A percentile compares a stretch with the other conserved stretches of the same genome.
These are phyloP conservation scores for Manihot esculenta DNA, from an alignment of 441 rosid genomes.

Conservation along the genomic window DNA sequence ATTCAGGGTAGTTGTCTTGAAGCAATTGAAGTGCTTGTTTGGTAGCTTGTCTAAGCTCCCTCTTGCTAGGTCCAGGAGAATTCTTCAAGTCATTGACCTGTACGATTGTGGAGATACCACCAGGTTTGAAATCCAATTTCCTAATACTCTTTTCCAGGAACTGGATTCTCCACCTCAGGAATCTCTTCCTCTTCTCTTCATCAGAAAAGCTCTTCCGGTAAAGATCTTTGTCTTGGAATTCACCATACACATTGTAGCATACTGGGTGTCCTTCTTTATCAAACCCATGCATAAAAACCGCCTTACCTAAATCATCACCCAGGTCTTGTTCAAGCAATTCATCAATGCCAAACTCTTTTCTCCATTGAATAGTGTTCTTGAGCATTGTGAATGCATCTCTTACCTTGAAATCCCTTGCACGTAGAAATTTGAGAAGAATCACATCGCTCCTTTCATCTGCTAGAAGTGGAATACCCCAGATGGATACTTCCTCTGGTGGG, in stretches of 20 bases:
- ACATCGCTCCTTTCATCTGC: slow-evolving; percentile 73
- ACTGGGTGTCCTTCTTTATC: slow-evolving; percentile 83
- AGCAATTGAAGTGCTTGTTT: slow-evolving; percentile 78
- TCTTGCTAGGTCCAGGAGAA: slow-evolving; percentile 80
- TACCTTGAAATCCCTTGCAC: slow-evolving; percentile 83
- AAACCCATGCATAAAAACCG: slow-evolving; percentile 78
- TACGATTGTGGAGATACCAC: slow-evolving; percentile 64
- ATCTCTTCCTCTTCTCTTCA: slow-evolving; percentile 66
- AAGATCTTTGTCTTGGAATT: slow-evolving; percentile 70
- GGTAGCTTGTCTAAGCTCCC: slow-evolving; percentile 76
- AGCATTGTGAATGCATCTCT: slow-evolving; percentile 75
- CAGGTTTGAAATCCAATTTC: slow-evolving; percentile 65
- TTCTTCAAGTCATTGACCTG: slow-evolving; percentile 84
- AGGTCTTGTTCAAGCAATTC: slow-evolving; percentile 67
- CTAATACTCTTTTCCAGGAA: slow-evolving; percentile 77
- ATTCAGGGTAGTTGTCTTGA: slow-evolving; percentile 96
- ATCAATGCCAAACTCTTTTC: slow-evolving; percentile 73
- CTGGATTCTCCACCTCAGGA: slow-evolving; percentile 87
- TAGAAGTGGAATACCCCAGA: slow-evolving; percentile 80
- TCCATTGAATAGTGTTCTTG: slow-evolving; percentile 74
- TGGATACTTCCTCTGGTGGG: slow-evolving; percentile 33
- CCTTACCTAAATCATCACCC: slow-evolving; percentile 64
- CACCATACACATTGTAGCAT: slow-evolving; percentile 89
- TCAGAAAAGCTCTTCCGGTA: slow-evolving; percentile 63
- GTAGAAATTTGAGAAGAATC: slow-evolving; percentile 66